phyloP scores from a whole-genome alignment of 768 basidiomycete species.

The Naganishia friedmannii region DNA sequence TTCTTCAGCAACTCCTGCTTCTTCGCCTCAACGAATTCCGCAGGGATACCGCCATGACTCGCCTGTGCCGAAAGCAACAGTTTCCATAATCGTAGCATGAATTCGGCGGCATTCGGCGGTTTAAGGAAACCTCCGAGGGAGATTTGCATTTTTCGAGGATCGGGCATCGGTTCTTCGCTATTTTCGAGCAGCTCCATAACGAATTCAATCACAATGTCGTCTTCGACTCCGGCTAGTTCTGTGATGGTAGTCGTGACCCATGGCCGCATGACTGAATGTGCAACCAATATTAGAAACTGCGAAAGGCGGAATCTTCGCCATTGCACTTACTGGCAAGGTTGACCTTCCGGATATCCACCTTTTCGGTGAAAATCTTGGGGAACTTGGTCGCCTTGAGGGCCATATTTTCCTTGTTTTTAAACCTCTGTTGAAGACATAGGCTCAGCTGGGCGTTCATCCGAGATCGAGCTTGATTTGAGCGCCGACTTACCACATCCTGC shows the following conservation, averaged over 20 bases:
- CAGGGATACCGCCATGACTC: constrained; percentile 82
- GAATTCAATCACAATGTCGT: constrained; percentile 93
- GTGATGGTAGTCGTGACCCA: constrained; percentile 89
- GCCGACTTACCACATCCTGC: constrained; percentile 44
- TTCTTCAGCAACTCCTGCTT: constrained; percentile 47
- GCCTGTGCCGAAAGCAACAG: constrained; percentile 89
- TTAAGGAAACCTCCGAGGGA: constrained; percentile 85
- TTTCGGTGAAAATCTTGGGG: constrained; percentile 81
- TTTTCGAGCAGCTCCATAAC: constrained; percentile 93
- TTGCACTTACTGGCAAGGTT: constrained; percentile 60
- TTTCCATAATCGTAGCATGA: constrained; percentile 86
- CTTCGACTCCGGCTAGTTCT: constrained; percentile 87
- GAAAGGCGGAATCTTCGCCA: background rate
- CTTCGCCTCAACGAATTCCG: constrained; percentile 57
- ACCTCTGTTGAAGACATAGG: constrained; percentile 55
- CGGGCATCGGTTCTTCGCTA: constrained; percentile 77
- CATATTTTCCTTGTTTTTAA: constrained; percentile 91
- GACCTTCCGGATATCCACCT: constrained; percentile 95
- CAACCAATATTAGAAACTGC: background rate
- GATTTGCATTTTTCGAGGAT: constrained; percentile 94
- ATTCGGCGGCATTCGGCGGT: constrained; percentile 61
- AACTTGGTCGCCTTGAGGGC: constrained; percentile 87
- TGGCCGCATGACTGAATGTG: constrained; percentile 68
- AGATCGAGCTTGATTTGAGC: background rate
- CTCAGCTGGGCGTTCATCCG: background rate